Evolutionary conservation across 208 protist species (phyloP), one percentile per base, ranked within the genome.

Genomic region (Leishmania lainsoni): DNA sequence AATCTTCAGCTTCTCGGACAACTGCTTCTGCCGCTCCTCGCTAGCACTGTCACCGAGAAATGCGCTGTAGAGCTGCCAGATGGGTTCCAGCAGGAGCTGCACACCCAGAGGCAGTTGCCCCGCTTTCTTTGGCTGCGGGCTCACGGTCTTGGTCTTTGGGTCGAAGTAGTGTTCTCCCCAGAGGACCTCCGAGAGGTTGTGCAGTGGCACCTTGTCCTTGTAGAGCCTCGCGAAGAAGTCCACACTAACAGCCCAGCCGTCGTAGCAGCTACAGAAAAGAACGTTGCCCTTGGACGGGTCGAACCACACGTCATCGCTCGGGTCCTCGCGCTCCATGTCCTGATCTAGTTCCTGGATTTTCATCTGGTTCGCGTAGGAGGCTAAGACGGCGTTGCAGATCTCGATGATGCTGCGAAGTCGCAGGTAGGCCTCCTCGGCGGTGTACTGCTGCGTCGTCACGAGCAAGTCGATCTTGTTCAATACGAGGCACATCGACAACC

Each of bases 391-490:
- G 83, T 98, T 99, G 65, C 96, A 97, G 59, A 99, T 94, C 88
- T 99, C 96, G 49, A 99, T 88, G 63, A 99, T 96, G 45, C 89
- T 81, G 35, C 99, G 91, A 84, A 99, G 98, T 58, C 94, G 84
- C 78, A 99, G 93, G 59, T 99, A 97, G 4, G 90, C 91, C 92
- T 94, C 99, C 91, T 86, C 91, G 12, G 82, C 96, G 83, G 73
- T 95, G 88, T 98, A 85, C 80, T 99, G 88, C 78, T 99, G 91
- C 69, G 99, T 95, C 12, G 90, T 88, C 75, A 99, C 95, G 22
- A 99, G 88, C 51, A 99, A 87, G 87, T 99, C 99, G 26, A 99
- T 98, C 87, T 99, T 99, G 90, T 99, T 99, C 17, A 99, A 87
- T 12, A 99, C 98, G 26, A 99, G 91, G 76, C 94, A 94, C 84